Conservation (phyloP, 495 filamentous ascomycete genomes). For the Aspergillus funiculosus region DNA sequence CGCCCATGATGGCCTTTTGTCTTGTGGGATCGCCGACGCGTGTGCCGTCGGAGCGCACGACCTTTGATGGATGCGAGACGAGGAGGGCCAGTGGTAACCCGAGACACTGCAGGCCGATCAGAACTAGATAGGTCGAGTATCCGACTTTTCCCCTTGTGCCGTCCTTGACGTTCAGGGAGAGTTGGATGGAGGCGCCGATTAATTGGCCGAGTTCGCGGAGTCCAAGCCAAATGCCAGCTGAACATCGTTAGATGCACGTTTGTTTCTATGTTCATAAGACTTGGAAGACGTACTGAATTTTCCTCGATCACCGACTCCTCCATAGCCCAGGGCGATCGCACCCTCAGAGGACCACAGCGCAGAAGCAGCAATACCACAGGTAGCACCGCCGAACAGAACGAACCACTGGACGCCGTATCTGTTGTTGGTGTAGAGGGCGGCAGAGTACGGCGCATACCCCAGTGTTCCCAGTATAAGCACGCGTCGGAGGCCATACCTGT, state of each 20-base stretch:
- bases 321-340: conserved; percentile 11
- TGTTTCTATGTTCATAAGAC: too few relatives aligned
- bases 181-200: conserved; percentile 12
- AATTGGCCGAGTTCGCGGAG: conserved; percentile 12
- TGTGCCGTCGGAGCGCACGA: conserved; percentile 5
- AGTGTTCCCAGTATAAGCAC: conserved; percentile 9
- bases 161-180: conserved; percentile 6
- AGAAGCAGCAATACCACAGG: conserved; percentile 11
- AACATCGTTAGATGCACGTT: background rate
- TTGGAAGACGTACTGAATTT: conserved; percentile 5
- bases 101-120: conserved; percentile 7
- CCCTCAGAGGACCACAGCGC: conserved; percentile 8
- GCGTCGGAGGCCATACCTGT: conserved; percentile 6
- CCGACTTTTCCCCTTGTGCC: conserved; percentile 6
- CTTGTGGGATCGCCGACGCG: background rate
- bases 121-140: conserved; percentile 6
- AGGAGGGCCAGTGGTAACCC: conserved; percentile 7
- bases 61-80: conserved; percentile 8
- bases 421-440: conserved; percentile 6
- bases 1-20: conserved; percentile 6
- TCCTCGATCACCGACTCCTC: conserved; percentile 5
- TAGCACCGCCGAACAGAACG: conserved; percentile 10
- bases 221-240: conserved; percentile 13
- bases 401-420: conserved; percentile 9
- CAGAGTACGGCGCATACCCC: conserved; percentile 12